These are phyloP conservation scores for Pulveroboletus sp. DNA, from an alignment of 768 basidiomycete genomes.

Conservation along the genomic window DNA sequence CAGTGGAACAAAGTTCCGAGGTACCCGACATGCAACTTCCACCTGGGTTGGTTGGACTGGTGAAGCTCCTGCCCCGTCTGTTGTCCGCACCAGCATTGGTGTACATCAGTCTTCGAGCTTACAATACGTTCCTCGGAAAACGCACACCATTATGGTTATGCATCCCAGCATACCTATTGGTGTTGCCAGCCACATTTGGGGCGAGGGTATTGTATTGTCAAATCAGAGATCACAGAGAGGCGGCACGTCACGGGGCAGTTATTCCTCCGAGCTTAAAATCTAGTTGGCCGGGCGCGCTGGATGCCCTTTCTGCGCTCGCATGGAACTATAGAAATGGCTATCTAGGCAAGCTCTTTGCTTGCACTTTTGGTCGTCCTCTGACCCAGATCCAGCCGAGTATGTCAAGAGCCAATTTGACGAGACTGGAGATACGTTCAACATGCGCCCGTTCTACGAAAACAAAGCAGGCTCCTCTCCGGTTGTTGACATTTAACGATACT, in stretches of 20 bases:
- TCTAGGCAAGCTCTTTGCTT: slow-evolving; percentile 35
- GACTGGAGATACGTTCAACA: slow-evolving; percentile 24
- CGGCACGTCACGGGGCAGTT: slow-evolving; percentile 45
- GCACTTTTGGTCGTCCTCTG: neutral
- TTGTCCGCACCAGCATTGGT: slow-evolving; percentile 16
- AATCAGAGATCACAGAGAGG: slow-evolving; percentile 42
- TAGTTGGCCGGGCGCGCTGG: slow-evolving; percentile 43
- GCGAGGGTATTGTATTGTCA: slow-evolving; percentile 37
- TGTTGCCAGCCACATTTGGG: slow-evolving; percentile 22
- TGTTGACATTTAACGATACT: neutral
- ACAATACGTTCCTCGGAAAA: slow-evolving; percentile 1
- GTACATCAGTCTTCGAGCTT: slow-evolving; percentile 13
- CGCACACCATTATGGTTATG: slow-evolving; percentile 10
- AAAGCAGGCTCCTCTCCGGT: slow-evolving; percentile 14
- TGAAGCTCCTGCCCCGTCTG: slow-evolving; percentile 28
- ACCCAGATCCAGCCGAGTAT: slow-evolving; percentile 13
- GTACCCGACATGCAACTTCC: slow-evolving; percentile 29
- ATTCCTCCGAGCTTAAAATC: slow-evolving; percentile 41
- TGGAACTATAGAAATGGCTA: slow-evolving; percentile 44
- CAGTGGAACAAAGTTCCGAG: too few species aligned
- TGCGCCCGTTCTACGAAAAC: slow-evolving; percentile 25
- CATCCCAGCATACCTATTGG: slow-evolving; percentile 20
- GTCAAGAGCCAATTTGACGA: slow-evolving; percentile 8
- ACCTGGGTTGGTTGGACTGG: slow-evolving; percentile 33
- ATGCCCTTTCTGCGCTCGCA: slow-evolving; percentile 39